Evolutionary conservation across 1,284 basidiomycete species (phyloP).

Genomic region (Sparassis latifolia): DNA sequence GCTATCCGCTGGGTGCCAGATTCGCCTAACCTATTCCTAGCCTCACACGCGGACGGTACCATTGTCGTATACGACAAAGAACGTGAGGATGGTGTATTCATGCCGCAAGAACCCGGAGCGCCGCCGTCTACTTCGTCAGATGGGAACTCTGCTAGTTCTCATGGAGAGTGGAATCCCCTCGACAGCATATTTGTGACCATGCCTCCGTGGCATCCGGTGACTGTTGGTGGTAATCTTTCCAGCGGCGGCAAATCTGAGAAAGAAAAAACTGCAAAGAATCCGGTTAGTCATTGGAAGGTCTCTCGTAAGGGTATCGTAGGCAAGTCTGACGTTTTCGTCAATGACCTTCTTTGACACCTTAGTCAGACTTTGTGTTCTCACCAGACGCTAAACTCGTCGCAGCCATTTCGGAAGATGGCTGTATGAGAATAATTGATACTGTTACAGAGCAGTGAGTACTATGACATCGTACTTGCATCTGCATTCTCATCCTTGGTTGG

Average conservation of each 20-base stretch:
- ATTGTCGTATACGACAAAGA: constrained; percentile 87
- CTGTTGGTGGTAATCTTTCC: constrained; percentile 26
- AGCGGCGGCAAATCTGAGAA: constrained; percentile 44
- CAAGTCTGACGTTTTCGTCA: constrained; percentile 28
- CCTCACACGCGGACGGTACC: constrained; percentile 87
- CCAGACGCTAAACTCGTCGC: constrained; percentile 86
- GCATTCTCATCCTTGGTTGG: background rate
- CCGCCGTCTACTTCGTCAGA: constrained; percentile 13
- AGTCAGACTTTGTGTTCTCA: constrained; percentile 82
- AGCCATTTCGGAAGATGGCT: constrained; percentile 85
- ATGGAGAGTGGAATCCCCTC: constrained; percentile 63
- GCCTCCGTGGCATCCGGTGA: constrained; percentile 74
- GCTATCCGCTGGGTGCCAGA: constrained; percentile 87
- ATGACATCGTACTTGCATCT: constrained; percentile 6
- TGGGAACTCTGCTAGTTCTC: constrained; percentile 8
- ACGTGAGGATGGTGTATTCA: constrained; percentile 77
- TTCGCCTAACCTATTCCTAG: constrained; percentile 80
- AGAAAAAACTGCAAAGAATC: constrained; percentile 72
- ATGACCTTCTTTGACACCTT: background rate
- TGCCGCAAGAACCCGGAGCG: constrained; percentile 45
- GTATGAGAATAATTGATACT: constrained; percentile 81
- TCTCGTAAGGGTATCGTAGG: constrained; percentile 69
- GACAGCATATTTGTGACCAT: constrained; percentile 76
- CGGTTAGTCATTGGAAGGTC: constrained; percentile 80
- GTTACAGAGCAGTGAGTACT: constrained; percentile 70